A percentile compares a stretch with the other conserved stretches of the same genome.
phyloP scores from a whole-genome alignment of 2,329 filamentous ascomycete species.

The Alternaria triticimaculans region DNA sequence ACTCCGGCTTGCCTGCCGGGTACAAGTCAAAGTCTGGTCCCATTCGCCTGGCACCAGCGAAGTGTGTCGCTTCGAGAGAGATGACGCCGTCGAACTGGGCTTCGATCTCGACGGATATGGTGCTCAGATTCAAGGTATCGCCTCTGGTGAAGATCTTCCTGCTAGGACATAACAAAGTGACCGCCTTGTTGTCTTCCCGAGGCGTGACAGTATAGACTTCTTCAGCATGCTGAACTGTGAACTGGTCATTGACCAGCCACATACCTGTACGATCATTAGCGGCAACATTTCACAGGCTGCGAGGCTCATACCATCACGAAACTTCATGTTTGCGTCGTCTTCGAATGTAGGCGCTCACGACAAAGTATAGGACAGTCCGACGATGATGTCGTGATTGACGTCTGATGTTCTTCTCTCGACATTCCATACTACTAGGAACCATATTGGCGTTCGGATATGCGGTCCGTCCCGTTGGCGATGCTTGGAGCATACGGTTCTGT shows the following conservation, averaged over 20 bases:
- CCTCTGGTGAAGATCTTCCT: slow-evolving; percentile 61
- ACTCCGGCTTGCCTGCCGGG: slow-evolving; percentile 57
- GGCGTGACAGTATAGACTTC: slow-evolving; percentile 64
- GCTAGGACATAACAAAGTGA: slow-evolving; percentile 65
- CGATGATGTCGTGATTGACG: background rate
- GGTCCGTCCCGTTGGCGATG: slow-evolving; percentile 24
- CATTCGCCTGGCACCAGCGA: slow-evolving; percentile 59
- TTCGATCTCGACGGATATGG: slow-evolving; percentile 63
- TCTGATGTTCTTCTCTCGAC: slow-evolving; percentile 2
- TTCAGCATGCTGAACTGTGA: slow-evolving; percentile 70
- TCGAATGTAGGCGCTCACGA: background rate
- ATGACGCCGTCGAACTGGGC: slow-evolving; percentile 66
- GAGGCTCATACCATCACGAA: slow-evolving; percentile 60
- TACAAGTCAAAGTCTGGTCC: slow-evolving; percentile 67
- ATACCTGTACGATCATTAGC: slow-evolving; percentile 53
- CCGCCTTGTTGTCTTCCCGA: slow-evolving; percentile 54
- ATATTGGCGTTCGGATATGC: slow-evolving; percentile 19
- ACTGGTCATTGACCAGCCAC: slow-evolving; percentile 69
- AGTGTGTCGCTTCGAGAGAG: slow-evolving; percentile 65
- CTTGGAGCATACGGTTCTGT: slow-evolving; percentile 6
- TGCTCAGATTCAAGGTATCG: slow-evolving; percentile 64
- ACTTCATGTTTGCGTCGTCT: slow-evolving; percentile 59
- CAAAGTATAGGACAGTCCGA: background rate
- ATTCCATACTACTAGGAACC: background rate
- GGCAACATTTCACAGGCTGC: background rate